Evolutionary conservation across 352 stramenopile species (phyloP).

Genomic region (Phytopythium mirpurense): DNA sequence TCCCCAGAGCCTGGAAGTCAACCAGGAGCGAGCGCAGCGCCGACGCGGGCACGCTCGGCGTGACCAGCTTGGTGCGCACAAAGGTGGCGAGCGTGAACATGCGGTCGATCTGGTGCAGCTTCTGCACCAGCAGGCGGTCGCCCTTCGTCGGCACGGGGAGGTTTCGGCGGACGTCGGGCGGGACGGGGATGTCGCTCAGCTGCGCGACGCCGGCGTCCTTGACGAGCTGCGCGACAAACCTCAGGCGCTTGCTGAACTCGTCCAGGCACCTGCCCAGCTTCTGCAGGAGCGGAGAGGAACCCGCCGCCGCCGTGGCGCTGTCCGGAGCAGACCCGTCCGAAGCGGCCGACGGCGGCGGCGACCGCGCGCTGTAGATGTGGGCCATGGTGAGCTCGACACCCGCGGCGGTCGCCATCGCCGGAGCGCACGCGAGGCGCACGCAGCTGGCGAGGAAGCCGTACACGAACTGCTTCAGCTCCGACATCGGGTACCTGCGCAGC

Average conservation of each 20-base stretch:
- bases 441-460: constrained; percentile 45
- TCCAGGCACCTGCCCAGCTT: constrained; percentile 7
- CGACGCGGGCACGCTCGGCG: constrained; percentile 11
- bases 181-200: constrained; percentile 22
- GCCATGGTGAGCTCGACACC: constrained; percentile 1
- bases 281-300: not conserved
- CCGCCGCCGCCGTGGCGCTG: not conserved
- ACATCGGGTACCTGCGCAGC: constrained; percentile 38
- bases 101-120: constrained; percentile 67
- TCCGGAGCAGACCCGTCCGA: not conserved
- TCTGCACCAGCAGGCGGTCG: constrained; percentile 29
- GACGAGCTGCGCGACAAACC: constrained; percentile 37
- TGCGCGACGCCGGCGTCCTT: constrained; percentile 29
- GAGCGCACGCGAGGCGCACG: constrained; percentile 36
- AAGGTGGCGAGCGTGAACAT: constrained; percentile 47
- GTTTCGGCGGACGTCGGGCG: constrained; percentile 9
- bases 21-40: constrained; percentile 35
- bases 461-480: constrained; percentile 38
- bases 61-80: constrained; percentile 26
- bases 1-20: constrained; percentile 30
- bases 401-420: constrained; percentile 1
- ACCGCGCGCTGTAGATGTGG: constrained; percentile 1
- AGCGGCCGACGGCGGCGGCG: not conserved
- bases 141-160: constrained; percentile 4
- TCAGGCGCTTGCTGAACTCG: constrained; percentile 30